Evolutionary conservation across 2,329 filamentous ascomycete species (phyloP), one percentile per base, ranked within the genome.

Genomic region (Dichotomopilus funicola): DNA sequence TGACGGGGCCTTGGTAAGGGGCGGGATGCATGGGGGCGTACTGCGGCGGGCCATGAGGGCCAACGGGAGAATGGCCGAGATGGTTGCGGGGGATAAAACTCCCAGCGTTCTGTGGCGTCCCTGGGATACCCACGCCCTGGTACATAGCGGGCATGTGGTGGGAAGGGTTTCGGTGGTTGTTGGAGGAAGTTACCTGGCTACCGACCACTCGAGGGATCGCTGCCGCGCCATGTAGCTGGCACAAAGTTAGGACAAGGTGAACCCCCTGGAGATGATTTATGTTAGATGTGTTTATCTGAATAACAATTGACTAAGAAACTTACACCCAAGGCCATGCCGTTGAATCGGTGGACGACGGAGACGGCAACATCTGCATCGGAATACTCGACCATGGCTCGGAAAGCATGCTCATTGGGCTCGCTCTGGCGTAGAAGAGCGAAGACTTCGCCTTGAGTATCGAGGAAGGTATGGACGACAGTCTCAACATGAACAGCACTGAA

Each of bases 351-450:
- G 3, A 75, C 68, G 5, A 76, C 75, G 4, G 63, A 63, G 12
- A 72, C 46, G 8, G 77, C 76, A 51, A 73, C 66, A 2, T 73
- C 71, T 27, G 73, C 69, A 57, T 83, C 78, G 51, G 74, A 75
- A 55, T 77, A 84, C 61, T 84, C 80, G 1, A 75, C 74, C 47
- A 80, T 66, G 6, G 77, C 76, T 52, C 70, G 73, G 59, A 79
- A 72, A 5, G 74, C 63, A 6, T 72, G 75, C 36, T 74, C 71
- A 8, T 72, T 70, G 6, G 72, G 10, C 34, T 74, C 71, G 11
- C 71, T 69, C 10, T 73, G 50, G 36, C 71, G 71, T 49, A 78
- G 71, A 61, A 81, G 75, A 0, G 80, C 78, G 59, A 78, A 80
- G 0, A 85, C 64, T 9, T 76, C 73, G 0, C 80, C 81, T 50